These are phyloP conservation scores for Hypoxylon sp. DNA, from an alignment of 2,329 filamentous ascomycete genomes.

Conservation along the genomic window DNA sequence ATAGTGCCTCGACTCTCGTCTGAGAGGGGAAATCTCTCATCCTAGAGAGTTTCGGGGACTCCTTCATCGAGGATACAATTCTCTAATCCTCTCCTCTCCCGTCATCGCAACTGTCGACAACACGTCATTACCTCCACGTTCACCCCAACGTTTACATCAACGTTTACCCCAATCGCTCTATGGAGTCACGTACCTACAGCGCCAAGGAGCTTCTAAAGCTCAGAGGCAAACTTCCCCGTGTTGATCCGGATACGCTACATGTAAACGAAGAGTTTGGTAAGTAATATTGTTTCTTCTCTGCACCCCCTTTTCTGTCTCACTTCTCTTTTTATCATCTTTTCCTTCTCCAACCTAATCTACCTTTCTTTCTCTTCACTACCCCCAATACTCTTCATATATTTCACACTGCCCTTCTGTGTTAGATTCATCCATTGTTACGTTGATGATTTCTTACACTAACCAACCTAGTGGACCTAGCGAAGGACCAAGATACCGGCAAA, in stretches of 20 bases:
- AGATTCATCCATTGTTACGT: background rate
- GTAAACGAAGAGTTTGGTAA: slow-evolving; percentile 61
- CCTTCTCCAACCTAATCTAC: background rate
- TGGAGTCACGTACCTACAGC: slow-evolving; percentile 62
- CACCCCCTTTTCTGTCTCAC: background rate
- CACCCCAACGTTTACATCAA: slow-evolving; percentile 56
- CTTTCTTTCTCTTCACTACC: background rate
- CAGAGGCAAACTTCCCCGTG: slow-evolving; percentile 44
- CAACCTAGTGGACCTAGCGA: slow-evolving; percentile 52
- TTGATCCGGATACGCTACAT: slow-evolving; percentile 43
- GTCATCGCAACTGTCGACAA: slow-evolving; percentile 55
- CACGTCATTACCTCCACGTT: slow-evolving; percentile 60
- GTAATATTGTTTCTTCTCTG: slow-evolving; percentile 28
- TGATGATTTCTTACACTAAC: slow-evolving; percentile 1
- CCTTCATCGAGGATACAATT: slow-evolving; percentile 31
- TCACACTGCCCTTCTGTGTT: background rate
- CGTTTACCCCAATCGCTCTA: slow-evolving; percentile 58
- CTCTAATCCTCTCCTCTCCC: slow-evolving; percentile 60
- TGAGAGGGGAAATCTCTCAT: background rate
- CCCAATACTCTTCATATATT: slow-evolving; percentile 32
- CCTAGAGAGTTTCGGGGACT: background rate
- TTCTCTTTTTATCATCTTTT: background rate
- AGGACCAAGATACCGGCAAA: slow-evolving; percentile 40
- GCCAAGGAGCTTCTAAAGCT: slow-evolving; percentile 63
- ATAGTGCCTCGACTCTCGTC: background rate